Base-by-base conservation (phyloP, 192 early-diverging fungal species). In the Coemansia sp. region DNA sequence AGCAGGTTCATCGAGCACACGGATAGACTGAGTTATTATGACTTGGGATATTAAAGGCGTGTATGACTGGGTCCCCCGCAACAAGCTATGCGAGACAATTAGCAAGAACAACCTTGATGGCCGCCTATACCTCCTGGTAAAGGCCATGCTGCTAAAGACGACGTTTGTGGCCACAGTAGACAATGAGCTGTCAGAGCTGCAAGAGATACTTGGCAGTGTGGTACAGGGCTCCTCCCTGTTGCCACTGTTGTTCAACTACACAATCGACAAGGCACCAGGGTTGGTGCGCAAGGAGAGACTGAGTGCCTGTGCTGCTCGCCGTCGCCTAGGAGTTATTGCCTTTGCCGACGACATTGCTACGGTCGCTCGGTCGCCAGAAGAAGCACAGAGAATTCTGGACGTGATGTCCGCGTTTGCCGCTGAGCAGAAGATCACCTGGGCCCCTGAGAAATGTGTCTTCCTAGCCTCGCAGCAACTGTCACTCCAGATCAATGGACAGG, bases 151-250 rank as follows among this genome's bases (percentile, higher is more conserved):
- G n/a, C n/a, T n/a, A n/a, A n/a, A n/a, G n/a, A n/a, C n/a, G n/a
- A n/a, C n/a, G n/a, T n/a, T n/a, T n/a, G n/a, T n/a, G n/a, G n/a
- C n/a, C n/a, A n/a, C n/a, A n/a, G n/a, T n/a, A n/a, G n/a, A n/a
- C n/a, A n/a, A n/a, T n/a, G n/a, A n/a, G 64, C 17, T 36, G 2
- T 66, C 64, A 8, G 33, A 24, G n/a, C 51, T 35, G 31, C 35
- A 33, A 8, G n/a, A 16, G 5, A 21, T 54, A 3, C 2, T 29
- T 29, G 51, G 53, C 10, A 6, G 64, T 3, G 51, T 66, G 1
- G 50, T 66, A 19, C 64, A 66, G 34, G 64, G 50, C 51, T 6
- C 39, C 39, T 56, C 64, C 19, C 14, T 66, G 50, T 66, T 35
- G 10, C 64, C 64, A 1, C 29, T 29, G 35, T 36, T 66, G 19